Percentiles rank a stretch among this genome's conserved stretches.
Evolutionary conservation across 2,329 filamentous ascomycete species (phyloP).

Genomic region (Kalmusia sp.): DNA sequence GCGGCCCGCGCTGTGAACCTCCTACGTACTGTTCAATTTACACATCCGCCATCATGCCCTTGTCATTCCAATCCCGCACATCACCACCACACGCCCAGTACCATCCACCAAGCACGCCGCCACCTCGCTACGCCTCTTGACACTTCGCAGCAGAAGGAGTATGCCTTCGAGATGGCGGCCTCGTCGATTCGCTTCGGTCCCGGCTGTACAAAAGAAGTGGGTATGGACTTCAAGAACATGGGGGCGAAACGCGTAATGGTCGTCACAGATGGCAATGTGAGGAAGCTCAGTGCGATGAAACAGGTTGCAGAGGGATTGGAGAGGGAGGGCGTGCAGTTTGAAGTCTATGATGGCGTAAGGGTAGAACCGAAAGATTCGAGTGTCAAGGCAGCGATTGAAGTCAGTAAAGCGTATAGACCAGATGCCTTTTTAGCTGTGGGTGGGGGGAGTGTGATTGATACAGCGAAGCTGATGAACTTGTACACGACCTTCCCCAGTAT

Average conservation of each 20-base stretch:
- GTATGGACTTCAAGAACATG: constrained; percentile 96
- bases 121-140: constrained; percentile 80
- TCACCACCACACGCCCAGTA: constrained; percentile 62
- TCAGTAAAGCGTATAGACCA: constrained; percentile 78
- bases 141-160: constrained; percentile 80
- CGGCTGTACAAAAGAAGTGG: constrained; percentile 92
- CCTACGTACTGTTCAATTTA: constrained; percentile 88
- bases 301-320: constrained; percentile 83
- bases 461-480: constrained; percentile 97
- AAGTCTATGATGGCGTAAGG: constrained; percentile 79
- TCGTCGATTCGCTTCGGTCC: constrained; percentile 94
- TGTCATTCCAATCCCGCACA: constrained; percentile 90
- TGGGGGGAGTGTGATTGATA: constrained; percentile 95
- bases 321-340: constrained; percentile 78
- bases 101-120: constrained; percentile 61
- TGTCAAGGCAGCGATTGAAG: constrained; percentile 87
- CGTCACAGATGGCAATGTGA: constrained; percentile 85
- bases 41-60: constrained; percentile 89
- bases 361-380: constrained; percentile 96
- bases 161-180: constrained; percentile 98
- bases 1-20: constrained; percentile 71
- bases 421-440: constrained; percentile 94
- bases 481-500: constrained; percentile 79
- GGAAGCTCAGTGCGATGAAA: constrained; percentile 85
- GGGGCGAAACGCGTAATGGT: constrained; percentile 86